Evolutionary conservation across 306 rosid genomes (phyloP).

Genomic region (Alnus glutinosa): DNA sequence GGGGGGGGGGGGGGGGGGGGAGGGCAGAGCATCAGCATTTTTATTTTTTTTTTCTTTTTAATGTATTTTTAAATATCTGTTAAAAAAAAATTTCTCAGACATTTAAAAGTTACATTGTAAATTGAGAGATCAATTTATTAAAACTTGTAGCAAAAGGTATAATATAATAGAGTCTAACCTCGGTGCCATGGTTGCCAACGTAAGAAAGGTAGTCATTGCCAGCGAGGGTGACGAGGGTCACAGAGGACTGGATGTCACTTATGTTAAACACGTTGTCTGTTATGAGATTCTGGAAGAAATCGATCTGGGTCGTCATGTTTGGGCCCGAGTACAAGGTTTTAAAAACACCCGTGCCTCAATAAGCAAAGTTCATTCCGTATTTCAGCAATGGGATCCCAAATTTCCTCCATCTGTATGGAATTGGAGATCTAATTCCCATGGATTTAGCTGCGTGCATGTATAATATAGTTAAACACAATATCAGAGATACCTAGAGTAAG

Average conservation of each 20-base stretch:
- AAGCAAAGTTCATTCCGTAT: slow-evolving; percentile 53
- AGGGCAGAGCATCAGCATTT: too few species aligned
- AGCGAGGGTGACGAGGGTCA: slow-evolving; percentile 32
- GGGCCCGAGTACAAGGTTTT: slow-evolving; percentile 33
- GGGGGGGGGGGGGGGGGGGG: too few species aligned
- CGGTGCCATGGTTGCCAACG: neutral
- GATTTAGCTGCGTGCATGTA: neutral
- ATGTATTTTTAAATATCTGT: too few species aligned
- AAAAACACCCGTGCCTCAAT: slow-evolving; percentile 42
- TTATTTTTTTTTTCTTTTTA: too few species aligned
- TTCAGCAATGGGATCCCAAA: neutral
- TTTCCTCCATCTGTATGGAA: slow-evolving; percentile 12
- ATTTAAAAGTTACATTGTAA: too few species aligned
- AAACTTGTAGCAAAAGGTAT: too few species aligned
- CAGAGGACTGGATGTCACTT: slow-evolving; percentile 14
- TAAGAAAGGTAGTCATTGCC: slow-evolving; percentile 37
- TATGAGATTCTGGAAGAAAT: slow-evolving; percentile 18
- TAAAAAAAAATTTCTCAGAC: too few species aligned
- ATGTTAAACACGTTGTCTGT: neutral
- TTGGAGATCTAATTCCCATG: slow-evolving; percentile 1
- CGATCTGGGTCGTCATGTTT: slow-evolving; percentile 56
- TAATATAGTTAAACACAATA: neutral
- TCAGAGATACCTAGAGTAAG: neutral
- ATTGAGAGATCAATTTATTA: too few species aligned
- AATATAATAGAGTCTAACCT: too few species aligned